Base-by-base conservation (phyloP, 2,329 filamentous ascomycete species). In the Dothideomycetidae sp. region DNA sequence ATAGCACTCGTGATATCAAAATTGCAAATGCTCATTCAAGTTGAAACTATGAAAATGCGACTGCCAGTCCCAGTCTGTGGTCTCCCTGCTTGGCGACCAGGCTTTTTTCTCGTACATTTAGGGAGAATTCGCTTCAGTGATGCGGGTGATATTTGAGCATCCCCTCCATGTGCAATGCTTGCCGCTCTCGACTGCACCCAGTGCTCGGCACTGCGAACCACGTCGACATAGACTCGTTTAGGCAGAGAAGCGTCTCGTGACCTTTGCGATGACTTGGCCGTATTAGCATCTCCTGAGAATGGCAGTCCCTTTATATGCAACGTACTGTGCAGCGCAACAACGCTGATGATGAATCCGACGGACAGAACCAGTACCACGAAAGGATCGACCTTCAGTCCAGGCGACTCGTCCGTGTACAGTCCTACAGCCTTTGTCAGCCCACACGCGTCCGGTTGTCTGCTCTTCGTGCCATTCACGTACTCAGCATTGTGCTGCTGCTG, bases 401-500 rank as follows among this genome's bases (percentile, higher is more conserved):
- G 90, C 48, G 83, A 93, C 69, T 98, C 90, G 58, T 98, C 90
- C 41, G 90, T 98, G 75, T 98, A 98, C 31, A 98, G 78, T 63
- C 75, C 80, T 85, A 40, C n/a, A 9, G 15, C 21, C 13, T n/a
- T n/a, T 9, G 14, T 31, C 17, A 39, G 31, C 5, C 34, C 11
- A 19, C 15, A n/a, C 31, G 16, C 21, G 52, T 47, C 49, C 52
- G 43, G 50, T 44, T 40, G 11, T 16, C 14, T 32, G 16, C 39
- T 26, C 13, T 19, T 33, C 14, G 19, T 29, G 17, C 19, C 18
- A 10, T 7, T 11, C 26, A 74, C 80, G 49, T 79, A 84, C 86
- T 88, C 68, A 98, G 71, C 90, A 98, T 98, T 37, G 90, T 98
- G 67, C 84, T 93, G 62, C 81, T 93, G 59, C 85, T 94, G 48